Base-by-base conservation (phyloP, 2,329 filamentous ascomycete genomes). In the Clonostachys rosea region DNA sequence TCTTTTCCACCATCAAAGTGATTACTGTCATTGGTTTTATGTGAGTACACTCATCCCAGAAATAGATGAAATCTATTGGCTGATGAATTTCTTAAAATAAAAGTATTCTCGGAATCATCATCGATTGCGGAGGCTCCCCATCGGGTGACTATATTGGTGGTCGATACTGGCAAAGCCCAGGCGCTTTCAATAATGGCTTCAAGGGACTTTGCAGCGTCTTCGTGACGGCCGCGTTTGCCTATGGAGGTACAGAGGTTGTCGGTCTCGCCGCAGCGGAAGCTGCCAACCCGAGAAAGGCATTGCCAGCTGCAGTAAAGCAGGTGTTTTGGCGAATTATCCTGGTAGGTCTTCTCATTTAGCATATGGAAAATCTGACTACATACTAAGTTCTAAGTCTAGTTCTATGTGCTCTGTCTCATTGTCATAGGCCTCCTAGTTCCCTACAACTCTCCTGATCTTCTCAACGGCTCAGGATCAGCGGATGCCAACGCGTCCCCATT, bases 1-100 rank as follows among this genome's bases (percentile, higher is more conserved):
- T 91, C 48, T 94, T 95, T 61, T 87, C 89, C 34, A 82, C 91
- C 45, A 74, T 96, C 69, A 96, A 96, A 63, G 82, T 96, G 44
- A 74, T 86, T 40, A 90, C 91, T 33, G 83, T 96, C 9, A 85
- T 96, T 53, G 89, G 88, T 45, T 95, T 95, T 67, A 91, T 95
- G 85, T 87, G 67, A 71, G 83, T 69, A 16, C 4, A 34, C 13
- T 24, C 20, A 5, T 18, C 18, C 18, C 16, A 39, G 20, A 8
- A 86, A 12, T n/a, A 43, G 33, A 20, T n/a, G 40, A 17, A 30
- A 34, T 20, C 5, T 1, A 43, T 6, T 13, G 45, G 52, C 37
- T 45, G 48, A 44, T 47, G 18, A 44, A 16, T 5, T 5, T 40
- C 44, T 52, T 44, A 49, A 64, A 48, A 30, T 41, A 13, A 30